These are phyloP conservation scores for Marchantia polymorpha DNA, from an alignment of 225 moss, liverwort and hornwort genomes.

Conservation along the genomic window DNA sequence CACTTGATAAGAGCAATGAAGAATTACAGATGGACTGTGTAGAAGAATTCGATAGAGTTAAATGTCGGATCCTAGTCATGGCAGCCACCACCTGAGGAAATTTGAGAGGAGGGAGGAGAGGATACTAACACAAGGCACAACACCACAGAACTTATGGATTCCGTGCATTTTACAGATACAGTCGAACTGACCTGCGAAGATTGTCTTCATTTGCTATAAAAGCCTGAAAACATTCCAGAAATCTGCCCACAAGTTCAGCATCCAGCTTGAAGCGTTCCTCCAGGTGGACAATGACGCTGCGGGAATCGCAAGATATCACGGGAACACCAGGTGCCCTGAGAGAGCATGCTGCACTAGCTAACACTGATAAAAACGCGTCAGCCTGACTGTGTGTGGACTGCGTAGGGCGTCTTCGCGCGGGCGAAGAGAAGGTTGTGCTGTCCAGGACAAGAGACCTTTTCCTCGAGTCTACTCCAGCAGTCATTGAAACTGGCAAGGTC, in stretches of 20 bases:
- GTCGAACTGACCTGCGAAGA: conserved; percentile 57
- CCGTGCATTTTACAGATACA: neutral
- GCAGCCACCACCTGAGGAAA: neutral
- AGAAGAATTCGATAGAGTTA: neutral
- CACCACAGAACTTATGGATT: neutral
- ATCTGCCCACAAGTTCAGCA: conserved; percentile 42
- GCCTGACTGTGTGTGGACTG: conserved; percentile 11
- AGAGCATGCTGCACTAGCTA: conserved; percentile 29
- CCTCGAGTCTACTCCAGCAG: conserved; percentile 16
- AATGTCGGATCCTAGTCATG: neutral
- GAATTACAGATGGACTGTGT: neutral
- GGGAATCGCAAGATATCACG: conserved; percentile 34
- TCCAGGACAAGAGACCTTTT: conserved; percentile 2
- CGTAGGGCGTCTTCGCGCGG: conserved; percentile 11
- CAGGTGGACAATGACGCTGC: conserved; percentile 60
- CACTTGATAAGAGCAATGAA: neutral
- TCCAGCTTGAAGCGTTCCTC: conserved; percentile 60
- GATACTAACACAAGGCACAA: neutral
- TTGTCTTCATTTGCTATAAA: conserved; percentile 51
- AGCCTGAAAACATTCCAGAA: conserved; percentile 57
- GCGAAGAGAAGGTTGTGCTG: neutral
- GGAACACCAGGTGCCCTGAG: conserved; percentile 21
- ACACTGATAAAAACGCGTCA: conserved; percentile 30
- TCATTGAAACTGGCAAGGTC: neutral
- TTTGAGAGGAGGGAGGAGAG: neutral